Evolutionary conservation across 2,329 filamentous ascomycete species (phyloP).

Genomic region (Monosporascus sp.): DNA sequence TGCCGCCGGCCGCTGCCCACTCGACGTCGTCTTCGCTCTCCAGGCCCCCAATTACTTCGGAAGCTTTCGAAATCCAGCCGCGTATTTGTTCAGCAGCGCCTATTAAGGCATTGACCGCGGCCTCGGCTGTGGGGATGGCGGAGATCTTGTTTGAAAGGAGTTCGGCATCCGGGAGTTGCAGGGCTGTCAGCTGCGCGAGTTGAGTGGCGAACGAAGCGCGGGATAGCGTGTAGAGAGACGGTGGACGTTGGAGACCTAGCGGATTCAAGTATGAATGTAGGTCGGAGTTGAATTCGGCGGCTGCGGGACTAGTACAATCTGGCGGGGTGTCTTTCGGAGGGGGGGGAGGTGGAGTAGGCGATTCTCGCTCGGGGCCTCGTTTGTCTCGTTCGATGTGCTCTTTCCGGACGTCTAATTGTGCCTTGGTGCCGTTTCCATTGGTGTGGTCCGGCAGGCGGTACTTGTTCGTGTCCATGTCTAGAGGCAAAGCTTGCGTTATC

Average conservation of each 20-base stretch:
- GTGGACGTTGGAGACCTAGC: constrained; percentile 61
- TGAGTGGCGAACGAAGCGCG: constrained; percentile 90
- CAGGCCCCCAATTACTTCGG: constrained; percentile 79
- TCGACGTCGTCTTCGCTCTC: constrained; percentile 97
- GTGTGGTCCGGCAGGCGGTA: constrained; percentile 67
- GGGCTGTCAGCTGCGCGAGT: constrained; percentile 83
- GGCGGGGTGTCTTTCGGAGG: constrained; percentile 50
- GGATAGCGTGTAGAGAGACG: constrained; percentile 90
- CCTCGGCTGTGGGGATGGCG: constrained; percentile 76
- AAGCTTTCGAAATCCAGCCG: constrained; percentile 89
- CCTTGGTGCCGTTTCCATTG: constrained; percentile 63
- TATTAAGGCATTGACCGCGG: constrained; percentile 77
- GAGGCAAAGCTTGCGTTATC: constrained; percentile 43
- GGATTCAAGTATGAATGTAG: constrained; percentile 62
- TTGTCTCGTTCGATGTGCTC: constrained; percentile 51
- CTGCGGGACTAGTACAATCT: constrained; percentile 25
- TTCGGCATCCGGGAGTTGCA: constrained; percentile 80
- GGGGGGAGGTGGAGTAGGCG: constrained; percentile 38
- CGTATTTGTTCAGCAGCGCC: constrained; percentile 88
- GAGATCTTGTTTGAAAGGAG: constrained; percentile 78
- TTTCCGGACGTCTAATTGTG: constrained; percentile 50
- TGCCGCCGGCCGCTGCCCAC: constrained; percentile 86
- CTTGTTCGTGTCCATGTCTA: constrained; percentile 68
- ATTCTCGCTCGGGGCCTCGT: constrained; percentile 31
- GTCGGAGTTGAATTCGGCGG: constrained; percentile 44